phyloP scores from a whole-genome alignment of 305 asterid genomes.

The Caryopteris hybrid region DNA sequence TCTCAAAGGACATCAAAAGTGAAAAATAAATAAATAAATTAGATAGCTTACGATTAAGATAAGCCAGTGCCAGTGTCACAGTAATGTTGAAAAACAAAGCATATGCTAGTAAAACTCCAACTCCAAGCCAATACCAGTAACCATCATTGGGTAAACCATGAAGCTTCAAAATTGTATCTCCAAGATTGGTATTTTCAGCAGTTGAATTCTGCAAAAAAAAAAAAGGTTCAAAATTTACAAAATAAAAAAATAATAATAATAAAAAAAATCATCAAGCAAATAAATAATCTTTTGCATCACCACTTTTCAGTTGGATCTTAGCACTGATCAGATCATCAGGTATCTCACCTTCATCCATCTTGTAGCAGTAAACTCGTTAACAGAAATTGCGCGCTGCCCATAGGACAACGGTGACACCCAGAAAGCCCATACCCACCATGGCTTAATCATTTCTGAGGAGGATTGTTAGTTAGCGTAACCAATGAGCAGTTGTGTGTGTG shows the following conservation, averaged over 20 bases:
- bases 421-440: conserved; percentile 94
- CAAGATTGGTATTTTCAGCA: conserved; percentile 47
- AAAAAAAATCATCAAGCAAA: background rate
- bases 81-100: conserved; percentile 59
- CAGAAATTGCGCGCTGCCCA: conserved; percentile 77
- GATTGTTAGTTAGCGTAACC: background rate
- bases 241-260: background rate
- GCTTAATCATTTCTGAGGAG: conserved; percentile 61
- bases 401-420: conserved; percentile 87
- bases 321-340: conserved; percentile 14
- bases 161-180: conserved; percentile 42
- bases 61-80: conserved; percentile 63
- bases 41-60: conserved; percentile 60
- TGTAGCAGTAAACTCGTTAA: conserved; percentile 74
- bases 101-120: conserved; percentile 57
- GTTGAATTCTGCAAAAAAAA: conserved; percentile 42
- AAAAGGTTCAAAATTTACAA: background rate
- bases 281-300: background rate
- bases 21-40: background rate
- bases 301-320: background rate
- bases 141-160: conserved; percentile 57
- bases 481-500: background rate
- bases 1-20: conserved; percentile 6
- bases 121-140: conserved; percentile 87
- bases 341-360: conserved; percentile 75